These are phyloP conservation scores for Chrysanthemum lavandulifolium DNA, from an alignment of 129 eudicot genomes.

Conservation along the genomic window DNA sequence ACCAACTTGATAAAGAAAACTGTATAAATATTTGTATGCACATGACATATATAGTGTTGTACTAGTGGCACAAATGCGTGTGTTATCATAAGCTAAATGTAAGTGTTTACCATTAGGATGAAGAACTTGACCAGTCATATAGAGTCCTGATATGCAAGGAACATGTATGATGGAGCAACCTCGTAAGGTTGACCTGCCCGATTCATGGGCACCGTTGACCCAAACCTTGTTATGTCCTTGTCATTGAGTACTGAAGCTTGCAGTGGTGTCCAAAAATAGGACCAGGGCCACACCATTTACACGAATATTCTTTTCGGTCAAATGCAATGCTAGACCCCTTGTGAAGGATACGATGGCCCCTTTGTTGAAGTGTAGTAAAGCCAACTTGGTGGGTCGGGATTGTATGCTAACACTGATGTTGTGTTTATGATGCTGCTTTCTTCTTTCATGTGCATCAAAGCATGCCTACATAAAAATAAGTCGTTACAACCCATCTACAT, in stretches of 20 bases:
- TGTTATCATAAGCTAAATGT: too few relatives aligned
- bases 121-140: neutral
- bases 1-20: too few relatives aligned
- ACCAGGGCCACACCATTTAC: slow-evolving; percentile 6
- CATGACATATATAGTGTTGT: too few relatives aligned
- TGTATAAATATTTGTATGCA: too few relatives aligned
- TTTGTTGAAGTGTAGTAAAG: neutral
- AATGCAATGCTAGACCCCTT: neutral
- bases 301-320: neutral
- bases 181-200: neutral
- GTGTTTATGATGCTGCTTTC: slow-evolving; percentile 5
- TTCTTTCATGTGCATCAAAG: neutral
- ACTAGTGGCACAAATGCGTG: too few relatives aligned
- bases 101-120: neutral
- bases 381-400: neutral
- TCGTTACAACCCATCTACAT: too few relatives aligned
- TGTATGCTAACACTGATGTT: neutral
- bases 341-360: neutral
- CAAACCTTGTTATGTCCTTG: neutral
- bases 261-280: neutral
- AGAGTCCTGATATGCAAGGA: neutral
- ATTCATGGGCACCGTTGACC: neutral
- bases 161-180: neutral
- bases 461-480: neutral
- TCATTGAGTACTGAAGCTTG: neutral